Evolutionary conservation across 2,329 filamentous ascomycete species (phyloP).

Genomic region (Fusarium domesticum): DNA sequence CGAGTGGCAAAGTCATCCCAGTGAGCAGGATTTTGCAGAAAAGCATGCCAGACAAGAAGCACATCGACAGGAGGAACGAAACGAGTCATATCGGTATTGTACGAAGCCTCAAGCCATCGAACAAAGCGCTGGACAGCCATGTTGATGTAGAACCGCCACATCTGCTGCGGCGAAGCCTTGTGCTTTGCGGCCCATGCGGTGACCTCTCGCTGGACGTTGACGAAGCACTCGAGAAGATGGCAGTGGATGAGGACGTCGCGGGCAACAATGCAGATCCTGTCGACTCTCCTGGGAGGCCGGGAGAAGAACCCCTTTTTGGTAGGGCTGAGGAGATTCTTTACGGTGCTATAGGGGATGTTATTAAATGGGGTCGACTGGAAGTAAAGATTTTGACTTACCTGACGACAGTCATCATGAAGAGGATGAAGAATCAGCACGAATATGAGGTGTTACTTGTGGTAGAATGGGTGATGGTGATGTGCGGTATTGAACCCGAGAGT

Average conservation of each 20-base stretch:
- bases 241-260: constrained; percentile 9
- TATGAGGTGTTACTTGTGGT: too few relatives aligned
- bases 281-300: background rate
- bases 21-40: constrained; percentile 7
- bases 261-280: constrained; percentile 4
- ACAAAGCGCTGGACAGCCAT: constrained; percentile 7
- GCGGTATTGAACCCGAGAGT: too few relatives aligned
- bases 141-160: constrained; percentile 23
- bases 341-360: background rate
- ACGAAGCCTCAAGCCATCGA: constrained; percentile 11
- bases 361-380: background rate
- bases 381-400: background rate
- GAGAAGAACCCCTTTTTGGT: background rate
- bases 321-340: background rate
- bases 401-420: background rate
- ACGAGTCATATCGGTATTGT: background rate
- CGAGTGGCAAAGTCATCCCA: constrained; percentile 2
- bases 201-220: constrained; percentile 4
- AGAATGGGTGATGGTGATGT: too few relatives aligned
- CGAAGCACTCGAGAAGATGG: constrained; percentile 15
- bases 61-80: constrained; percentile 13
- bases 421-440: too few relatives aligned
- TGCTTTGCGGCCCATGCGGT: constrained; percentile 8
- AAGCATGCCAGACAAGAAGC: constrained; percentile 14
- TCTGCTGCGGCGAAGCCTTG: background rate